Base-by-base conservation (phyloP, 768 basidiomycete species). In the Hygrophoropsis aurantiaca region DNA sequence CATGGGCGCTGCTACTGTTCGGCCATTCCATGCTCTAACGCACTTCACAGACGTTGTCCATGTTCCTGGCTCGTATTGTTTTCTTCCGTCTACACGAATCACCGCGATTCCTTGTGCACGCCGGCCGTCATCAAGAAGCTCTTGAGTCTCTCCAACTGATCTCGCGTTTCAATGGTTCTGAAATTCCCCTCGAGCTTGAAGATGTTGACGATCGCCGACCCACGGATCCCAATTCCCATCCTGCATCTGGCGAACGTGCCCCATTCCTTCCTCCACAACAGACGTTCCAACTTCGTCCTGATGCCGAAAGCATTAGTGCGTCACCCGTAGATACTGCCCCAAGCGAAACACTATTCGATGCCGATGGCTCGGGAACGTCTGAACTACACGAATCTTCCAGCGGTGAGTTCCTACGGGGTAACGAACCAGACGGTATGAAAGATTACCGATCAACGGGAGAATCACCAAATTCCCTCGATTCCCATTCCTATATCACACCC, bases 71-170 rank as follows among this genome's bases (percentile, higher is more conserved):
- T 10, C 88, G 97, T 15, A 90, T 94, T 47, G 70, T 87, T 9
- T 84, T 97, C 65, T 97, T 98, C 77, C 83, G 86, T 16, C 71
- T 99, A 5, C 87, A 97, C 64, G 95, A 99, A 67, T 94, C 93
- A 0, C 94, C 97, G 2, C 82, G 93, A 19, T 97, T 85, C 61
- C 85, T 99, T 49, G 92, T 95, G 4, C 86, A 93, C 38, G 85
- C 90, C 0, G 92, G 93, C 13, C 79, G 92, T 36, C 84, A 81
- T 26, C 78, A 82, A 27, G 94, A 97, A 55, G 95, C 94, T 0
- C 67, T 95, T 27, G 80, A 88, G 54, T 84, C 85, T 0, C 76
- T 99, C 0, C 84, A 86, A 54, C 69, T 89, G 53, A 97, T 99
- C 36, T 89, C 90, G 3, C 77, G 75, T 25, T 92, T 88, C 69